phyloP scores from a whole-genome alignment of 148 eudicot genomes.

The Arctostaphylos glauca region DNA sequence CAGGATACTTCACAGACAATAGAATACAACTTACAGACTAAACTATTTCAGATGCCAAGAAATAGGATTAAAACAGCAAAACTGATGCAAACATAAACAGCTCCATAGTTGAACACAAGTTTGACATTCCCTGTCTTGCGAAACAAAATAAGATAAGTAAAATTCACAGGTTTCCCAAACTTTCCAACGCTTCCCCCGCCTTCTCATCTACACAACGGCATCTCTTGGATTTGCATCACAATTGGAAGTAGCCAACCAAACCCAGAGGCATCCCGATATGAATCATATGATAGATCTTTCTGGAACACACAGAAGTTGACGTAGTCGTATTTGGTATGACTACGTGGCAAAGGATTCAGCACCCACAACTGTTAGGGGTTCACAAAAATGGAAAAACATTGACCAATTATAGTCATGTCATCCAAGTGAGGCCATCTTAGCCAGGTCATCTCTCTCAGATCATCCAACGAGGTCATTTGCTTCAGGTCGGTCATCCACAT shows the following conservation, averaged over 20 bases:
- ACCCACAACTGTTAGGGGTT: no score
- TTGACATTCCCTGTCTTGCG: neutral
- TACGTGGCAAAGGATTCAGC: no score
- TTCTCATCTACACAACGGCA: neutral
- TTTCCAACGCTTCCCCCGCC: no score
- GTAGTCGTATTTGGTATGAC: no score
- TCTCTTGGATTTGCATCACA: neutral
- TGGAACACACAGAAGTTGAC: neutral
- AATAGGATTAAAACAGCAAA: neutral
- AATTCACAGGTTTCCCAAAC: neutral
- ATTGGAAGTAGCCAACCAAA: neutral
- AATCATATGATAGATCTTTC: neutral
- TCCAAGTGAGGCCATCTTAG: no score
- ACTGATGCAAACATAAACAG: neutral
- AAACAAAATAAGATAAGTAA: neutral
- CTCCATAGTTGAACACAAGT: neutral
- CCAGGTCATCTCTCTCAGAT: no score
- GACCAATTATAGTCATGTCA: no score
- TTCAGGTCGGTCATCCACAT: no score
- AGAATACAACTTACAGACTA: neutral
- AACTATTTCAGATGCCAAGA: neutral
- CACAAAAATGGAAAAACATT: no score
- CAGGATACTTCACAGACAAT: neutral
- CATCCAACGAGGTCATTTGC: no score
- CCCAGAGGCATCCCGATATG: neutral